Conservation (phyloP, 83 land plant genomes). For the Picea mariana region DNA sequence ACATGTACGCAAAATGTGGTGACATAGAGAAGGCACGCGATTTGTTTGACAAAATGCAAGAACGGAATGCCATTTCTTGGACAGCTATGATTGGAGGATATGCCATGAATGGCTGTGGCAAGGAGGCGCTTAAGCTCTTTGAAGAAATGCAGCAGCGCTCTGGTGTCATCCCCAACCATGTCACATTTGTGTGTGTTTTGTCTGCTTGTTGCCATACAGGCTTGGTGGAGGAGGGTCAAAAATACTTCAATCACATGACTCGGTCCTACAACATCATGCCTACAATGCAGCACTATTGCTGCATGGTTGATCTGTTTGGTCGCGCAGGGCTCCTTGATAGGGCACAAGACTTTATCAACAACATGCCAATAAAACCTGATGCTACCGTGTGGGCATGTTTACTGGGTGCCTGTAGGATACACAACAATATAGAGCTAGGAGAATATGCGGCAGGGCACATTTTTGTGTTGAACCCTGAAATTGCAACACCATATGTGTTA, state of each 20-base stretch:
- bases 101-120: background rate
- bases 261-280: slow-evolving; percentile 10
- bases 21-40: slow-evolving; percentile 29
- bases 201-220: slow-evolving; percentile 29
- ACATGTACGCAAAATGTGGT: slow-evolving; percentile 64
- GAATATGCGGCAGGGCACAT: background rate
- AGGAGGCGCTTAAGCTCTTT: slow-evolving; percentile 34
- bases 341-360: slow-evolving; percentile 14
- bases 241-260: slow-evolving; percentile 16
- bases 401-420: slow-evolving; percentile 16
- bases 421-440: slow-evolving; percentile 6
- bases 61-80: slow-evolving; percentile 41
- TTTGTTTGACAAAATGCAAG: slow-evolving; percentile 57
- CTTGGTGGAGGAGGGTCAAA: slow-evolving; percentile 10
- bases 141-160: slow-evolving; percentile 19
- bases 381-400: slow-evolving; percentile 11
- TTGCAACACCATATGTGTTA: slow-evolving; percentile 8
- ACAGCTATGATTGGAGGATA: slow-evolving; percentile 40
- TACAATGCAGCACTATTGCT: slow-evolving; percentile 11
- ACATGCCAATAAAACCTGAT: slow-evolving; percentile 21
- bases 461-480: background rate
- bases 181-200: slow-evolving; percentile 42
- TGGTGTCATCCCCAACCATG: slow-evolving; percentile 38
- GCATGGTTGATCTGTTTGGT: slow-evolving; percentile 25
- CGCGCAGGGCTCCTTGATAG: slow-evolving; percentile 21